These are phyloP conservation scores for Scutellaria baicalensis DNA, from an alignment of 257 asterid species.

Conservation along the genomic window DNA sequence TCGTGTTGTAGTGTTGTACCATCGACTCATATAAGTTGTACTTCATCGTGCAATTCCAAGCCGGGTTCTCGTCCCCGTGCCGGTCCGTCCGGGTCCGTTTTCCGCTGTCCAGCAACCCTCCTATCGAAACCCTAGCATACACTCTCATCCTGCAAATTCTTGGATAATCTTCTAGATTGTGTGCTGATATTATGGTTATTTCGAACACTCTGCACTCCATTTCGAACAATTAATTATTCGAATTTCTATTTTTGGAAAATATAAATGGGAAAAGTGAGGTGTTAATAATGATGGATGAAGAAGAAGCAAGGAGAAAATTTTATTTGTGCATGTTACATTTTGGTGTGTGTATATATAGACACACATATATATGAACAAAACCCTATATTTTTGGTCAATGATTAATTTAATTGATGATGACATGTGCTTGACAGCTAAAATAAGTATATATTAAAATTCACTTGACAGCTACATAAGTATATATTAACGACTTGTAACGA, in stretches of 20 bases:
- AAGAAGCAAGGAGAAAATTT: not conserved
- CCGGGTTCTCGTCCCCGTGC: slow-evolving; percentile 56
- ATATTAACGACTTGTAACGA: not conserved
- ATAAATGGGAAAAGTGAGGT: too few relatives aligned
- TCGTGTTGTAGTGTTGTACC: slow-evolving; percentile 33
- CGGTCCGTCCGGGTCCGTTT: slow-evolving; percentile 46
- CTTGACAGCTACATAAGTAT: not conserved
- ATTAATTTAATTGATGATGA: not conserved
- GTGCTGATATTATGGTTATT: slow-evolving; percentile 49
- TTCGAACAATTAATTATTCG: too few relatives aligned
- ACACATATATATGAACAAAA: not conserved
- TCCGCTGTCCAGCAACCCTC: slow-evolving; percentile 15
- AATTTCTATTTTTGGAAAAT: too few relatives aligned
- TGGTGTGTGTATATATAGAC: not conserved
- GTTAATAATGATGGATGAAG: not conserved
- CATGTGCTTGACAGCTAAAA: not conserved
- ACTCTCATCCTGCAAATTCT: slow-evolving; percentile 44
- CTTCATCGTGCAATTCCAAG: slow-evolving; percentile 55
- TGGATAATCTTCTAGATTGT: slow-evolving; percentile 37
- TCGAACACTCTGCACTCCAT: slow-evolving; percentile 38
- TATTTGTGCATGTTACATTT: not conserved
- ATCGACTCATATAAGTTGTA: slow-evolving; percentile 31
- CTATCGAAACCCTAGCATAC: slow-evolving; percentile 43
- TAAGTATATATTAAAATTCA: not conserved
- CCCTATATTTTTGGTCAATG: not conserved